Evolutionary conservation across 2,329 filamentous ascomycete species (phyloP), one percentile per base, ranked within the genome.

Genomic region (Xylariaceae sp.): DNA sequence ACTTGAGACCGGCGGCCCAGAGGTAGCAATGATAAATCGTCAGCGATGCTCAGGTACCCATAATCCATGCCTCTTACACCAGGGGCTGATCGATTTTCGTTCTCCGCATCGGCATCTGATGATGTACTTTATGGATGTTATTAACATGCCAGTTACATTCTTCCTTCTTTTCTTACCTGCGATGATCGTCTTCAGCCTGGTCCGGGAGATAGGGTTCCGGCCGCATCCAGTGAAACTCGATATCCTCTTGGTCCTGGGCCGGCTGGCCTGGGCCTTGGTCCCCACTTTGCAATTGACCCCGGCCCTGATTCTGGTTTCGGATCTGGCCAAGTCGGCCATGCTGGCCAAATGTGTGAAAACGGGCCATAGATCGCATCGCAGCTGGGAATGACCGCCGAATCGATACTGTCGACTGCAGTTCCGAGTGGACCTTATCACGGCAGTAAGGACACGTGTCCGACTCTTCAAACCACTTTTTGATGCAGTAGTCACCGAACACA

Each of bases 381-480:
- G n/a, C n/a, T n/a, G n/a, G n/a, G n/a, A n/a, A n/a, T n/a, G n/a
- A n/a, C n/a, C n/a, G n/a, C n/a, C n/a, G n/a, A n/a, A n/a, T n/a
- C n/a, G n/a, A n/a, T 27, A 31, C 15, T n/a, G 40, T 29, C 16
- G 15, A 29, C 21, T 41, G 43, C 15, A 58, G 52, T 41, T 78
- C 71, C 2, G 74, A 73, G 3, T 68, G 73, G 16, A 83, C 63
- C 50, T 78, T 78, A 46, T 77, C 70, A 17, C 78, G 71, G 56
- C 78, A 83, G 51, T 81, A 81, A 0, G 78, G 78, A 48, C 78
- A 83, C 38, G 67, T 78, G 48, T 78, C 71, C 2, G 74, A 74
- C 31, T 81, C 74, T 36, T 75, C 67, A 29, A 83, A 70, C 78
- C 78, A 83, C 48, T 76, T 80, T 55, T 74, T 78, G 47, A 83